These are phyloP conservation scores for Solanum dulcamara DNA, from an alignment of 257 asterid genomes.

Conservation along the genomic window DNA sequence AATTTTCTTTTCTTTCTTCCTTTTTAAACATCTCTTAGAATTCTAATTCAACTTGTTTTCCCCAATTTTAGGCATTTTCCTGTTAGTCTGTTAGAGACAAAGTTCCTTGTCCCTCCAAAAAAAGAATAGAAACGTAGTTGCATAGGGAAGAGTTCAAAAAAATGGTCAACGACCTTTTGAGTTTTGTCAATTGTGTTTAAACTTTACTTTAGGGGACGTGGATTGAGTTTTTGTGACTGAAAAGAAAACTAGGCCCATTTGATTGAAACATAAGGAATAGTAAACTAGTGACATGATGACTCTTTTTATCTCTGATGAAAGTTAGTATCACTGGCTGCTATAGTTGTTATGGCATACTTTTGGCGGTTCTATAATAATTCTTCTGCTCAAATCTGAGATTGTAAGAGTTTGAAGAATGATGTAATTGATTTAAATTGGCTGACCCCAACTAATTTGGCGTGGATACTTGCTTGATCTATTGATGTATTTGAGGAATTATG, in stretches of 20 bases:
- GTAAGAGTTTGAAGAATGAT: neutral
- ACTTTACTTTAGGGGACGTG: neutral
- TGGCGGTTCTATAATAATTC: neutral
- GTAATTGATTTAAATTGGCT: neutral
- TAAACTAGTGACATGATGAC: neutral
- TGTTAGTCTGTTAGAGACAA: neutral
- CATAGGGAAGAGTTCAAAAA: neutral
- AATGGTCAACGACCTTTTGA: neutral
- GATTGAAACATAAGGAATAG: neutral
- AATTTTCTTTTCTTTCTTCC: neutral
- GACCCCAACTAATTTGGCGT: neutral
- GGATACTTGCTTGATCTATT: neutral
- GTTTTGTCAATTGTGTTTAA: neutral
- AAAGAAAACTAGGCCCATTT: neutral
- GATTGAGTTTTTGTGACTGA: neutral
- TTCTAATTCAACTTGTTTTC: neutral
- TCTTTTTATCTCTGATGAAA: neutral
- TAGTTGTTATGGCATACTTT: neutral
- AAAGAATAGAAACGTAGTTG: neutral
- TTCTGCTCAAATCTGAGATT: neutral
- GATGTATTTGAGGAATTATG: neutral
- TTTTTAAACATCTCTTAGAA: neutral
- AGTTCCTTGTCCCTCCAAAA: neutral
- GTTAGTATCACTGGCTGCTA: neutral
- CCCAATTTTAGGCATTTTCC: neutral